Conservation (phyloP, 2,329 filamentous ascomycete genomes). For the Bretziella fagacearum region DNA sequence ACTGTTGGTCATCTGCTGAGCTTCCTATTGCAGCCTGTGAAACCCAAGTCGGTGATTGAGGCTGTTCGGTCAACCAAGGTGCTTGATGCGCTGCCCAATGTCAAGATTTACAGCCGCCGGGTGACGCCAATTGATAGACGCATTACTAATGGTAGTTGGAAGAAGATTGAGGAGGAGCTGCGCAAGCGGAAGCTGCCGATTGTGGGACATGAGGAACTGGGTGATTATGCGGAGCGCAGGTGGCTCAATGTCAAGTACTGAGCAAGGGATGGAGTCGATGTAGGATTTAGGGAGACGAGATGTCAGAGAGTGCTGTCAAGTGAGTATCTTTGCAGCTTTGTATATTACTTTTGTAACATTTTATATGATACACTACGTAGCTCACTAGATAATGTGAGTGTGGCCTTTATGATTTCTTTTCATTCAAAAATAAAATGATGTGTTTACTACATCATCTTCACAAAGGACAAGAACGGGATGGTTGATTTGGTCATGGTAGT, state of each 20-base stretch:
- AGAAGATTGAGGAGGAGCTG: constrained; percentile 59
- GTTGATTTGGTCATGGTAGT: too few relatives aligned
- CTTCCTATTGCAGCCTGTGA: constrained; percentile 35
- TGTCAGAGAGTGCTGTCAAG: neutral
- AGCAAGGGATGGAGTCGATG: constrained; percentile 1
- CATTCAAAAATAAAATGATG: too few relatives aligned
- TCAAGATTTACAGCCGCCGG: constrained; percentile 46
- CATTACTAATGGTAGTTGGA: constrained; percentile 55
- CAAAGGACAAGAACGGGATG: too few relatives aligned
- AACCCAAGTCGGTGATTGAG: constrained; percentile 46
- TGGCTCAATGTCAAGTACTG: constrained; percentile 25
- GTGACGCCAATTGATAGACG: constrained; percentile 58
- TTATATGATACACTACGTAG: neutral
- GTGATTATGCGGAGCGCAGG: constrained; percentile 28
- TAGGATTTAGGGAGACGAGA: neutral
- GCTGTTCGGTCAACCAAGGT: constrained; percentile 32
- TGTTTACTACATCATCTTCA: too few relatives aligned
- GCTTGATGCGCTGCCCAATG: constrained; percentile 45
- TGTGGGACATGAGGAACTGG: constrained; percentile 27
- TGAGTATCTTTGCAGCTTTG: neutral
- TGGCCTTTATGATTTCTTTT: too few relatives aligned
- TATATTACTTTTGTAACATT: constrained; percentile 11
- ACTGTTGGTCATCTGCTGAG: constrained; percentile 39
- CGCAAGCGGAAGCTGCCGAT: constrained; percentile 43
- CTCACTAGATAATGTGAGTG: too few relatives aligned